phyloP scores from a whole-genome alignment of 179 eudicot species.

The Beta lomatogona region DNA sequence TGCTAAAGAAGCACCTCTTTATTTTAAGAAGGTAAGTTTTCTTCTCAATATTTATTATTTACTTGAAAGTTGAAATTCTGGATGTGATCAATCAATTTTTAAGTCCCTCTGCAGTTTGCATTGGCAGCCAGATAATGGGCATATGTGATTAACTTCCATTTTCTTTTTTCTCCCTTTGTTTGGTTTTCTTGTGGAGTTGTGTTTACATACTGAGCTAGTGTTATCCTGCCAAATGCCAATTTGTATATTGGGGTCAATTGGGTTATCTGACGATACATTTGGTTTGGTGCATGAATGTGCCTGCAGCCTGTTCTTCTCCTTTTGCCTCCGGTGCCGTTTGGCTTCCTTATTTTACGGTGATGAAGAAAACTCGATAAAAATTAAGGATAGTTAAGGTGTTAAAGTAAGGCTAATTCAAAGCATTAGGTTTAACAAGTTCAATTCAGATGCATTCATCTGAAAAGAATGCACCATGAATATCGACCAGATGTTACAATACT shows the following conservation, averaged over 20 bases:
- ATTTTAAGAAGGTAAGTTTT: constrained; percentile 72
- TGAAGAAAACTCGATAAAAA: background rate
- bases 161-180: background rate
- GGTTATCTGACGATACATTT: background rate
- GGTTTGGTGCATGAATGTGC: background rate
- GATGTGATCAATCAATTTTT: background rate
- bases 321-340: background rate
- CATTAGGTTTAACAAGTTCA: too few relatives aligned
- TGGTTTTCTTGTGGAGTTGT: background rate
- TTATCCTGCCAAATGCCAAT: background rate
- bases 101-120: background rate
- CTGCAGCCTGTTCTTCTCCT: background rate
- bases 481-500: background rate
- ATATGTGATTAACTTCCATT: background rate
- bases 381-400: background rate
- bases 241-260: too few relatives aligned
- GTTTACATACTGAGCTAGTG: background rate
- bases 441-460: too few relatives aligned
- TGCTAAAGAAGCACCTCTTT: constrained; percentile 76
- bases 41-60: background rate
- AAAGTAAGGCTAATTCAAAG: too few relatives aligned
- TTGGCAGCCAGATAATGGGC: background rate
- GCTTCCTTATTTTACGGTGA: background rate
- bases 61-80: background rate
- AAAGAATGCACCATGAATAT: too few relatives aligned